These are phyloP conservation scores for Raddia guianensis DNA, from an alignment of 176 grass and related monocot species.

Conservation along the genomic window DNA sequence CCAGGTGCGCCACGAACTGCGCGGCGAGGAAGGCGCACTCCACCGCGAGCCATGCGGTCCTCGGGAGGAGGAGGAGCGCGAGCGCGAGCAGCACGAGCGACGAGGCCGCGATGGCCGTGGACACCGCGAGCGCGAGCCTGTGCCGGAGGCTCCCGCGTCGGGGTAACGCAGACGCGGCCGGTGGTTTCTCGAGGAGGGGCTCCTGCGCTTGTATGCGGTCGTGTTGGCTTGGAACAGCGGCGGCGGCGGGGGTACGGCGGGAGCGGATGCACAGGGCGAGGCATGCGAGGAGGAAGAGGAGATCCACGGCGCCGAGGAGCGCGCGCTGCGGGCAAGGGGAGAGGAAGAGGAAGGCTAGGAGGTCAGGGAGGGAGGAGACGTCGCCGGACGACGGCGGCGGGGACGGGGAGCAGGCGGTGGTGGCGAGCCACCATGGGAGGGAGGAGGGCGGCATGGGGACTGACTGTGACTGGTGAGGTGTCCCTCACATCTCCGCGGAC, in stretches of 20 bases:
- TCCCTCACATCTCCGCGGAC: background rate
- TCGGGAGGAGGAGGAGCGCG: background rate
- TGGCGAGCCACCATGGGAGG: constrained; percentile 44
- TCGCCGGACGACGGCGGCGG: background rate
- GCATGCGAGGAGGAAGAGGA: constrained; percentile 45
- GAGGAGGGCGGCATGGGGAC: background rate
- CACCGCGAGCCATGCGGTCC: background rate
- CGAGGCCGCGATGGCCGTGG: constrained; percentile 25
- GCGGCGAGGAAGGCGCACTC: constrained; percentile 51
- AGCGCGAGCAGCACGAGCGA: constrained; percentile 47
- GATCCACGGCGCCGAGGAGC: constrained; percentile 34
- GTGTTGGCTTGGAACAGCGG: too few relatives aligned
- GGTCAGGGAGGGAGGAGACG: background rate
- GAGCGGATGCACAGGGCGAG: constrained; percentile 17
- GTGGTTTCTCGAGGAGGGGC: constrained; percentile 42
- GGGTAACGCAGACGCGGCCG: background rate
- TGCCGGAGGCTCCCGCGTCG: background rate
- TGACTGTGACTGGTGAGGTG: too few relatives aligned
- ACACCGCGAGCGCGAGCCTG: constrained; percentile 36
- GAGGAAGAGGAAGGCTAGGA: constrained; percentile 28
- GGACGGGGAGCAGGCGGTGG: constrained; percentile 39
- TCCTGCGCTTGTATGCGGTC: constrained; percentile 3
- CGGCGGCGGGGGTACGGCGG: background rate
- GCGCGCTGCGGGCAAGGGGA: constrained; percentile 55
- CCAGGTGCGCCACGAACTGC: constrained; percentile 53